Base-by-base conservation (phyloP, 2,329 filamentous ascomycete genomes). In the Iodosphaeria phyllophila region DNA sequence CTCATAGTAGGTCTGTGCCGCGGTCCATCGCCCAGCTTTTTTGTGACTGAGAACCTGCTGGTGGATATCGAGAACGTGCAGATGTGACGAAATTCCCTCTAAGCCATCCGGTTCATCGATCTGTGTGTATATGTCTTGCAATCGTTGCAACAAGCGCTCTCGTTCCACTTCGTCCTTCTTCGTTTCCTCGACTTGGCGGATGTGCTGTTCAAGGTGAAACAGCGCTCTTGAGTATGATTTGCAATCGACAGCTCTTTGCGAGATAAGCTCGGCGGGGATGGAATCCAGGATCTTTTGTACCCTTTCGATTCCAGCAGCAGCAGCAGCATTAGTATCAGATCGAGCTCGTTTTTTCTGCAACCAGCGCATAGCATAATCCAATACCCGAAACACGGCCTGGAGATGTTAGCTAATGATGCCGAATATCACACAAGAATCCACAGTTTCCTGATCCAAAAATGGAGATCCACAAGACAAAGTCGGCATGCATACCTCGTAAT, bases 101-200 rank as follows among this genome's bases (percentile, higher is more conserved):
- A 98, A 73, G 2, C 86, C 84, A 47, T 99, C 89, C 0, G 89
- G 91, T 39, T 99, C 89, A 41, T 99, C 89, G 31, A 99, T 95
- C 38, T 93, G 78, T 1, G 82, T 80, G 47, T 98, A 99, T 11
- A 98, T 92, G 26, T 86, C 74, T 42, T 95, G 86, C 13, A 98
- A 56, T 31, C 74, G 69, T 35, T 82, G 69, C 30, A 91, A 65
- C 4, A 89, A 58, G 13, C 68, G 60, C 26, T 75, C 60, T n/a
- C 64, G 53, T 13, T 69, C 62, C 3, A 59, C 56, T 2, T 54
- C 47, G 1, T 58, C 56, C 14, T 53, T 42, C 17, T 53, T 52
- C n/a, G 47, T 40, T 14, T 52, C 50, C 16, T 58, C 51, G 27
- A 58, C 46, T 30, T 60, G 53, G 27, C 57, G 56, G 28, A 84